A percentile compares a stretch with the other conserved stretches of the same genome.
These are phyloP conservation scores for Microsporum canis DNA, from an alignment of 2,329 filamentous ascomycete genomes.

Conservation along the genomic window DNA sequence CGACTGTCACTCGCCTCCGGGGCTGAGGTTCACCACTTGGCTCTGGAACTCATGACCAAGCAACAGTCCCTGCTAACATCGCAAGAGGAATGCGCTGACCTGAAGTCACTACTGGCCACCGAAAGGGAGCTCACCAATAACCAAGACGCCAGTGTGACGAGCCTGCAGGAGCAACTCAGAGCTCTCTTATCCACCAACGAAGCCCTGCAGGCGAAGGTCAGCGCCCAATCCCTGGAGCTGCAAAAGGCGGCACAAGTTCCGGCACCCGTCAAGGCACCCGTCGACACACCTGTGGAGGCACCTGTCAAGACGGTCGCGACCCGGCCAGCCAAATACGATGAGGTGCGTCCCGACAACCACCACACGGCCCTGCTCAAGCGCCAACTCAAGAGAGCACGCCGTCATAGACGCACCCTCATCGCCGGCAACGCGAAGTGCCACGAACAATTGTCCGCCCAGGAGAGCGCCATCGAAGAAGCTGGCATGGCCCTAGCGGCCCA, in stretches of 20 bases:
- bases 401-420: slow-evolving; percentile 1
- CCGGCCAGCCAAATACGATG: not conserved
- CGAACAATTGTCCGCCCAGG: not conserved
- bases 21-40: not conserved
- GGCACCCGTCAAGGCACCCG: not conserved
- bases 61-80: not conserved
- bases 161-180: slow-evolving; percentile 1
- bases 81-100: not conserved
- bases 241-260: slow-evolving; percentile 1
- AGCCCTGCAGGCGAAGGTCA: not conserved
- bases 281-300: not conserved
- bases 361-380: slow-evolving; percentile 3
- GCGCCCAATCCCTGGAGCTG: slow-evolving; percentile 1
- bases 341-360: slow-evolving; percentile 1
- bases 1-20: slow-evolving; percentile 4
- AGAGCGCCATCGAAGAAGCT: not conserved
- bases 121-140: not conserved
- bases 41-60: not conserved
- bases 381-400: slow-evolving; percentile 4
- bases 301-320: not conserved
- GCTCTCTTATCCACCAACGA: slow-evolving; percentile 3
- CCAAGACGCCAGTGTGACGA: slow-evolving; percentile 5
- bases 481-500: not conserved
- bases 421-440: not conserved
- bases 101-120: not conserved